Conservation (phyloP, 2,329 filamentous ascomycete genomes). For the Arthrocladium fulminans region DNA sequence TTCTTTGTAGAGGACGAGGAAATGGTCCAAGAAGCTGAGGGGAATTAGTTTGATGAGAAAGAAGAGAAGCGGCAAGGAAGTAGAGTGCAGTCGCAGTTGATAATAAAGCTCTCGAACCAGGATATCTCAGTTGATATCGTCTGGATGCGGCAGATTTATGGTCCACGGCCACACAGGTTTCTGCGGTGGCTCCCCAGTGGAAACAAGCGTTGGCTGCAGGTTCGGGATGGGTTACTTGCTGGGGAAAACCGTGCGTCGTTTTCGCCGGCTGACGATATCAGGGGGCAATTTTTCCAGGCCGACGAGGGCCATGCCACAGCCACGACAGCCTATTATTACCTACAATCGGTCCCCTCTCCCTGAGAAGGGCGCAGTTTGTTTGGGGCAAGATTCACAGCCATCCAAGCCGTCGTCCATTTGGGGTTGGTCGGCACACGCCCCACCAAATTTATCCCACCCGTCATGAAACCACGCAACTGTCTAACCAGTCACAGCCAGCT, state of each 20-base stretch:
- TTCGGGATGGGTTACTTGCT: neutral
- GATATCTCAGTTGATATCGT: neutral
- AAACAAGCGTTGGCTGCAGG: conserved; percentile 1
- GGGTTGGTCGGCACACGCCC: neutral
- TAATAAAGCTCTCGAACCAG: conserved; percentile 7
- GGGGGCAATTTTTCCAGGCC: neutral
- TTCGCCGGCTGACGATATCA: conserved; percentile 3
- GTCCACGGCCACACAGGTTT: neutral
- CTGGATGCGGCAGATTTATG: conserved; percentile 7
- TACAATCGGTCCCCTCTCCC: neutral
- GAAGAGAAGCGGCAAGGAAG: neutral
- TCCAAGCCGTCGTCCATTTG: neutral
- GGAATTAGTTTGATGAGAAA: conserved; percentile 5
- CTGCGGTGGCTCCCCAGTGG: neutral
- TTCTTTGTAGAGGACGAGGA: no score
- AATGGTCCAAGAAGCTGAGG: neutral
- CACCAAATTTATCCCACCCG: conserved; percentile 1
- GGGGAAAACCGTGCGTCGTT: conserved; percentile 4
- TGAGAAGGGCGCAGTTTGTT: neutral
- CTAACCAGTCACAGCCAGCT: neutral
- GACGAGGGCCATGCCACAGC: neutral
- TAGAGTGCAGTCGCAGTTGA: conserved; percentile 4
- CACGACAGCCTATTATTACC: neutral
- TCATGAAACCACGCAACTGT: neutral
- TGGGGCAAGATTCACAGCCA: neutral